Conservation (phyloP, 2,329 filamentous ascomycete species). For the Aschersonia sp. region DNA sequence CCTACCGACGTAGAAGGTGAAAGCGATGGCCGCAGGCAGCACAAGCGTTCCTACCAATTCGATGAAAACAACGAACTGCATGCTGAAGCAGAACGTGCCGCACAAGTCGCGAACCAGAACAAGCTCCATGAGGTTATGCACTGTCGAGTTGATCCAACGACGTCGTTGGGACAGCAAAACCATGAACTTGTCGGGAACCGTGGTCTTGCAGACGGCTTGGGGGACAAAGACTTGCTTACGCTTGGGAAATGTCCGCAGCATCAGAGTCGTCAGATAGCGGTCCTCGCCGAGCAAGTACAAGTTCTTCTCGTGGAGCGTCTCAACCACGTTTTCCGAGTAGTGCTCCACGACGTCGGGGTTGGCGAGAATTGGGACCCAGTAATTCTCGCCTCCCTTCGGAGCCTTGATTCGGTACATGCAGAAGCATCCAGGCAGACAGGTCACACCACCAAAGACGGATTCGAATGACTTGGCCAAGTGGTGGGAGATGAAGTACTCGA, state of each 20-base stretch:
- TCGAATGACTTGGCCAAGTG: conserved; percentile 96
- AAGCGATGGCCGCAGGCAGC: conserved; percentile 86
- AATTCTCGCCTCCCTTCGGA: conserved; percentile 95
- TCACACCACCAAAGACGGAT: conserved; percentile 96
- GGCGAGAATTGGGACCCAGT: conserved; percentile 96
- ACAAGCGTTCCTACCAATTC: conserved; percentile 91
- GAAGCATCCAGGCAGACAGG: conserved; percentile 95
- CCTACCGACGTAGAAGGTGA: conserved; percentile 91
- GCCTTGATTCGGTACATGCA: conserved; percentile 99
- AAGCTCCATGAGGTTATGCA: conserved; percentile 97
- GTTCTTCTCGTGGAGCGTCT: conserved; percentile 97
- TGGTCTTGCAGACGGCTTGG: conserved; percentile 97
- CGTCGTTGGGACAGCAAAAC: conserved; percentile 88
- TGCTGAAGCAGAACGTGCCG: conserved; percentile 98
- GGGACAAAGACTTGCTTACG: conserved; percentile 97
- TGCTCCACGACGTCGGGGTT: conserved; percentile 98
- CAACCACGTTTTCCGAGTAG: conserved; percentile 97
- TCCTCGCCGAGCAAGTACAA: conserved; percentile 82
- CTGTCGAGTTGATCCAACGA: conserved; percentile 98
- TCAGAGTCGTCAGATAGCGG: conserved; percentile 88
- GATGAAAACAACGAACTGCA: conserved; percentile 97
- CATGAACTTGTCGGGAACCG: conserved; percentile 82
- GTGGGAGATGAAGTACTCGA: conserved; percentile 99
- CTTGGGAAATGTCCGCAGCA: conserved; percentile 98
- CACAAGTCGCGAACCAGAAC: conserved; percentile 90